These are phyloP conservation scores for Quercus parvula DNA, from an alignment of 306 rosid genomes.

Conservation along the genomic window DNA sequence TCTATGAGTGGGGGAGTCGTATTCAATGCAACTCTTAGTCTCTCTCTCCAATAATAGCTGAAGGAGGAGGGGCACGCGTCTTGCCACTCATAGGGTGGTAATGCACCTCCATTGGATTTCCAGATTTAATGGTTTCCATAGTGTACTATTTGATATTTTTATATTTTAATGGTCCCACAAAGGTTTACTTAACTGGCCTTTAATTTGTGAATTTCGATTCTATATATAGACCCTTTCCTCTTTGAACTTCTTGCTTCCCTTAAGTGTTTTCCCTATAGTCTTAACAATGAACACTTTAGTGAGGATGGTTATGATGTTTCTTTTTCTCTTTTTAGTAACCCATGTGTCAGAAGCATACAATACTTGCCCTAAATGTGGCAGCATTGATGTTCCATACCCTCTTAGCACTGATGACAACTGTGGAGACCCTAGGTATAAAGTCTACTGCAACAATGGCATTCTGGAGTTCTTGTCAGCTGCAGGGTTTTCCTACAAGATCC, in stretches of 20 bases:
- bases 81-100: not conserved
- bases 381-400: conserved; percentile 64
- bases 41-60: not conserved
- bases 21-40: not conserved
- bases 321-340: conserved; percentile 24
- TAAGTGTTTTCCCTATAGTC: not conserved
- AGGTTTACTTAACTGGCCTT: not conserved
- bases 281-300: conserved; percentile 14
- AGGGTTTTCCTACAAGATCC: conserved; percentile 62
- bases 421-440: conserved; percentile 61
- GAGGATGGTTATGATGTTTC: conserved; percentile 28
- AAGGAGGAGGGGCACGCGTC: conserved; percentile 5
- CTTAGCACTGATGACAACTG: conserved; percentile 62
- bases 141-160: not conserved
- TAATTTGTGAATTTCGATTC: not conserved
- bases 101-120: not conserved
- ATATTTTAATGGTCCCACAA: not conserved
- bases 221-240: conserved; percentile 27
- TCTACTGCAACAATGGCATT: conserved; percentile 50
- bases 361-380: conserved; percentile 64
- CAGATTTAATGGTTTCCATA: not conserved
- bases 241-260: conserved; percentile 13
- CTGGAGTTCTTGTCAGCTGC: conserved; percentile 62
- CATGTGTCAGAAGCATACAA: conserved; percentile 22
- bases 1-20: not conserved